Percentiles rank a stretch among this genome's conserved stretches.
Conservation (phyloP, 23 red algal species). For the Gracilaria domingensis region DNA sequence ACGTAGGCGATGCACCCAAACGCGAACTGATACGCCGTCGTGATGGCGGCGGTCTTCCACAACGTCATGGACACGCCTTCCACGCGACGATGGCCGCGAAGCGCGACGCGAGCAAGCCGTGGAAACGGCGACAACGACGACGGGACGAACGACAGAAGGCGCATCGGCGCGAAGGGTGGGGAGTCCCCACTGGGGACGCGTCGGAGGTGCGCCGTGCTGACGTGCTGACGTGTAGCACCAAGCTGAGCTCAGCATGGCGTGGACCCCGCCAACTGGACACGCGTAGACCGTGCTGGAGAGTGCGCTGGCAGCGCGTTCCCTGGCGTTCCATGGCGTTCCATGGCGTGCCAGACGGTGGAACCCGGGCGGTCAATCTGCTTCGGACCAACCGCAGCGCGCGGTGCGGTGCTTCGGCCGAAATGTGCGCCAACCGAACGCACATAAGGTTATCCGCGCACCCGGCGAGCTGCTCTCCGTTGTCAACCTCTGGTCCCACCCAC, state of each 20-base stretch:
- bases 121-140: neutral
- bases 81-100: neutral
- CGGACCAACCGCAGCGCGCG: conserved; percentile 18
- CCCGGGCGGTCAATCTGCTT: neutral
- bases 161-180: no score
- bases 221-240: neutral
- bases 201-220: no score
- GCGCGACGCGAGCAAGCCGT: no score
- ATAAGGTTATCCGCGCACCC: neutral
- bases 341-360: neutral
- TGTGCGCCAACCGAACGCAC: neutral
- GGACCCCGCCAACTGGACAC: neutral
- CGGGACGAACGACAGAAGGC: neutral
- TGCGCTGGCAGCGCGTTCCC: neutral
- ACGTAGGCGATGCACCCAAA: conserved; percentile 58
- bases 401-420: no score
- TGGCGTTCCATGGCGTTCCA: neutral
- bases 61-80: neutral
- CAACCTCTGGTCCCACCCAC: neutral
- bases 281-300: neutral
- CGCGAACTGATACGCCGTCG: conserved; percentile 62
- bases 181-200: no score
- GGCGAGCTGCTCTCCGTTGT: neutral
- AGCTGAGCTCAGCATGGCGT: no score
- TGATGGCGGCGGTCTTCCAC: conserved; percentile 23